These are phyloP conservation scores for Bryoglossum gracile DNA, from an alignment of 495 filamentous ascomycete genomes.

Conservation along the genomic window DNA sequence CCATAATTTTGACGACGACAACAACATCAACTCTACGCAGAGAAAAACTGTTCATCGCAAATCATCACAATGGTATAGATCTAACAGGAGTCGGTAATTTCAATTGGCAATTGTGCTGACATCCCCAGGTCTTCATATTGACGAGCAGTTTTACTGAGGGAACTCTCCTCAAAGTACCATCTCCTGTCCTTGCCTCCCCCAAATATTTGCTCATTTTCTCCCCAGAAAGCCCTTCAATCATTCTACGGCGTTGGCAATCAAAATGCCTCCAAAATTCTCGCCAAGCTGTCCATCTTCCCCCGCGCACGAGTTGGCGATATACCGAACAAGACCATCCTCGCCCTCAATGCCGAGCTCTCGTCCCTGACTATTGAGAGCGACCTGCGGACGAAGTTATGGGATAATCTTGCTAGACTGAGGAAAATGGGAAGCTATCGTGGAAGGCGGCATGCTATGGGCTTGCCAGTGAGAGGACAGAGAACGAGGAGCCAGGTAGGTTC, in stretches of 20 bases:
- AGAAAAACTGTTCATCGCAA: not conserved
- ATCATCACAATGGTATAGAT: slow-evolving; percentile 29
- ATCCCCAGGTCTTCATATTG: slow-evolving; percentile 68
- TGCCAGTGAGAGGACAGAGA: slow-evolving; percentile 82
- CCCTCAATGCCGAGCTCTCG: slow-evolving; percentile 76
- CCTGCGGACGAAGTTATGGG: slow-evolving; percentile 61
- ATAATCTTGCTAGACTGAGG: slow-evolving; percentile 79
- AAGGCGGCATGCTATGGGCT: slow-evolving; percentile 77
- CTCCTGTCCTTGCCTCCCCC: slow-evolving; percentile 2
- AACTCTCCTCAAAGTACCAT: slow-evolving; percentile 68
- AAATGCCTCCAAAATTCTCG: slow-evolving; percentile 64
- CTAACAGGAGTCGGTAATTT: slow-evolving; percentile 13
- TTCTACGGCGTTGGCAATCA: slow-evolving; percentile 87
- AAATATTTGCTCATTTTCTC: not conserved
- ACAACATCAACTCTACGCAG: not conserved
- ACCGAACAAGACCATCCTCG: slow-evolving; percentile 61
- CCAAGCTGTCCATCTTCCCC: slow-evolving; percentile 80
- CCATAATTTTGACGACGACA: not conserved
- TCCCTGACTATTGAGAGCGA: slow-evolving; percentile 95
- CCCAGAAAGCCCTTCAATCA: slow-evolving; percentile 70
- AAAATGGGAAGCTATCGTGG: slow-evolving; percentile 91
- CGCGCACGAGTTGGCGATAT: slow-evolving; percentile 67
- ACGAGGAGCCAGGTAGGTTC: slow-evolving; percentile 69
- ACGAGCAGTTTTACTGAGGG: slow-evolving; percentile 78
- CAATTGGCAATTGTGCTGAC: slow-evolving; percentile 1